Evolutionary conservation across 2,329 filamentous ascomycete species (phyloP).

Genomic region (Proliferodiscus dingleyae): DNA sequence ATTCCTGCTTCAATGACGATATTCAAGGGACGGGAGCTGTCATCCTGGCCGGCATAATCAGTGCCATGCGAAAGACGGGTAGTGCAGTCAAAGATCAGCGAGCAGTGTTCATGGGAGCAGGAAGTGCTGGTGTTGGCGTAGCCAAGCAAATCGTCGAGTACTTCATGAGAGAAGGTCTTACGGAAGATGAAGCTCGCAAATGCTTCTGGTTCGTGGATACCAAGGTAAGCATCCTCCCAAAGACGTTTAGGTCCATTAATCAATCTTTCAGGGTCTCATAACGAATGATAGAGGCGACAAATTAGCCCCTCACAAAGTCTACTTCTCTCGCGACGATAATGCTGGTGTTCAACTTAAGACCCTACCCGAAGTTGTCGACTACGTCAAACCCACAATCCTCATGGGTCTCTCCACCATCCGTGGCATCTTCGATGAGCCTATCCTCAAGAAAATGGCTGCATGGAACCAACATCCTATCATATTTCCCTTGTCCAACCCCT

Average conservation of each 20-base stretch:
- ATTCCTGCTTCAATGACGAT: conserved; percentile 90
- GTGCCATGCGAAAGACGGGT: conserved; percentile 63
- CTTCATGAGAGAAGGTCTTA: conserved; percentile 62
- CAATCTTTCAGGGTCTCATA: conserved; percentile 53
- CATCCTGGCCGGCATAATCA: conserved; percentile 74
- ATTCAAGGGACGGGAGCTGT: conserved; percentile 86
- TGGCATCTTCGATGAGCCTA: conserved; percentile 66
- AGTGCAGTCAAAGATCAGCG: conserved; percentile 63
- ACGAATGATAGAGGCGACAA: conserved; percentile 66
- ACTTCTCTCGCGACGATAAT: conserved; percentile 35
- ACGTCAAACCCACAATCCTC: conserved; percentile 72
- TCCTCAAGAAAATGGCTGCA: conserved; percentile 69
- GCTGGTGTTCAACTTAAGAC: conserved; percentile 45
- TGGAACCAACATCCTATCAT: conserved; percentile 67
- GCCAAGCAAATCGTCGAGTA: conserved; percentile 77
- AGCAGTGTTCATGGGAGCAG: conserved; percentile 73
- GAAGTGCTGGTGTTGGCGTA: conserved; percentile 78
- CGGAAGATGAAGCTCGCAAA: conserved; percentile 63
- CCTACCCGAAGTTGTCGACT: conserved; percentile 61
- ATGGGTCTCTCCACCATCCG: conserved; percentile 79
- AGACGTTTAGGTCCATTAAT: conserved; percentile 1
- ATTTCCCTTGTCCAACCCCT: conserved; percentile 81
- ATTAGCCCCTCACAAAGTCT: conserved; percentile 58
- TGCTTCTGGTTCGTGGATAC: conserved; percentile 74
- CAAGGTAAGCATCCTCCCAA: conserved; percentile 18